Percentiles rank a stretch among this genome's conserved stretches.
Evolutionary conservation across 805 yeast species (phyloP).

Genomic region (Ogataea naganishii): DNA sequence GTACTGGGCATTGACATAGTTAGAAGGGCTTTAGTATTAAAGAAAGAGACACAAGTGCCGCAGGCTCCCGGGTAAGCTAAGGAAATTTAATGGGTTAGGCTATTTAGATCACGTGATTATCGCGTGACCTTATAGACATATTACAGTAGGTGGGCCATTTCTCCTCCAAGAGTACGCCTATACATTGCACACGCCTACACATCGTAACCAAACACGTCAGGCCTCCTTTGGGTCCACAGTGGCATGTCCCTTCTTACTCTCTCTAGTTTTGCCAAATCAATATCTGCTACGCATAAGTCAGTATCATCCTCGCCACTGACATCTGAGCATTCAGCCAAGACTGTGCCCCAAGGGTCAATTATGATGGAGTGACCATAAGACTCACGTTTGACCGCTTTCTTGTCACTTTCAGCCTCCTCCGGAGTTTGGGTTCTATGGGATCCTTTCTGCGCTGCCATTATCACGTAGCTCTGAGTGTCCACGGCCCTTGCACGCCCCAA

Average conservation of each 20-base stretch:
- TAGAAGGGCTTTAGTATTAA: background rate
- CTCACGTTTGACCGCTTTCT: constrained; percentile 36
- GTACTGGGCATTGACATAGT: constrained; percentile 41
- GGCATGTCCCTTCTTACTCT: constrained; percentile 67
- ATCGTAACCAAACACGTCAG: constrained; percentile 45
- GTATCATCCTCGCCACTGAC: constrained; percentile 25
- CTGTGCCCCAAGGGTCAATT: constrained; percentile 88
- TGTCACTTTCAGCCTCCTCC: constrained; percentile 18
- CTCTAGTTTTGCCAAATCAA: constrained; percentile 43
- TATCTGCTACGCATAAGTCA: constrained; percentile 58
- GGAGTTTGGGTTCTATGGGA: constrained; percentile 48
- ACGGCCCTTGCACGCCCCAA: constrained; percentile 80
- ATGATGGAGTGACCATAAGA: constrained; percentile 85
- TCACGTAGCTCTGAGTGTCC: constrained; percentile 78
- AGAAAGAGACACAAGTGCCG: too few species aligned
- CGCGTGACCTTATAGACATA: background rate
- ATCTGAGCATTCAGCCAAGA: constrained; percentile 52
- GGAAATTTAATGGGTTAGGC: background rate
- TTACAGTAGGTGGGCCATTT: constrained; percentile 1
- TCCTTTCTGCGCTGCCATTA: constrained; percentile 88
- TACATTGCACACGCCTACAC: too few species aligned
- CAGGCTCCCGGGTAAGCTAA: background rate
- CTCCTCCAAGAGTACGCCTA: too few species aligned
- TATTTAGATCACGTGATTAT: background rate
- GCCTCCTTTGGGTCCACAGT: constrained; percentile 61